Conservation (phyloP, 2,329 filamentous ascomycete genomes). For the Fusarium robinianum region DNA sequence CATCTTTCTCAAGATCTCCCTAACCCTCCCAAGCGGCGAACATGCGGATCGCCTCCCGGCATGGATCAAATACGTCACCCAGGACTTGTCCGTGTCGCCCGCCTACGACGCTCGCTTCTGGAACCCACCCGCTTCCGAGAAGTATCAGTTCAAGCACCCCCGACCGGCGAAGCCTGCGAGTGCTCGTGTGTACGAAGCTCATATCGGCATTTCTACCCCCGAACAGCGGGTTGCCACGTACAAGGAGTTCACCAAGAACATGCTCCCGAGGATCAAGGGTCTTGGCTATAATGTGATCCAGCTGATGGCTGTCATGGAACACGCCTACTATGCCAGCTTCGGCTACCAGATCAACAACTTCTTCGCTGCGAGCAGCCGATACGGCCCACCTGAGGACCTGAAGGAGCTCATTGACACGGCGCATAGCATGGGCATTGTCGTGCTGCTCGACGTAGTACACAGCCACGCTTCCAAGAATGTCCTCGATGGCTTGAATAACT, state of each 20-base stretch:
- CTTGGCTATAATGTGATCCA: conserved; percentile 98
- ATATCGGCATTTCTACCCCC: conserved; percentile 94
- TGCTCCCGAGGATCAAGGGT: conserved; percentile 86
- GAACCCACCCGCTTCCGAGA: conserved; percentile 81
- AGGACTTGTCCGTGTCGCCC: conserved; percentile 86
- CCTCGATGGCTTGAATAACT: conserved; percentile 90
- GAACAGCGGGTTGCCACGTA: conserved; percentile 89
- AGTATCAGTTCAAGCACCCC: conserved; percentile 82
- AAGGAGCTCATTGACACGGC: conserved; percentile 97
- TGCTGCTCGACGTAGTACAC: conserved; percentile 94
- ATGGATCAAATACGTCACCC: conserved; percentile 97
- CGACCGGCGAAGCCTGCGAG: conserved; percentile 83
- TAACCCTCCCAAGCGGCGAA: conserved; percentile 78
- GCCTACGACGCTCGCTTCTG: conserved; percentile 96
- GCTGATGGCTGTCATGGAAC: conserved; percentile 98
- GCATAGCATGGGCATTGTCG: conserved; percentile 85
- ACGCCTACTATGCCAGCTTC: conserved; percentile 98
- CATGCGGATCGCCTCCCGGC: conserved; percentile 86
- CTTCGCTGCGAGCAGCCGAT: conserved; percentile 95
- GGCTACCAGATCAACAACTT: conserved; percentile 99
- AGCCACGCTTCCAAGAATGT: conserved; percentile 99
- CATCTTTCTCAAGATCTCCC: conserved; percentile 67
- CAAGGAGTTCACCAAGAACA: conserved; percentile 93
- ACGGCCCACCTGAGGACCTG: conserved; percentile 89
- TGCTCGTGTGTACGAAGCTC: conserved; percentile 96